Evolutionary conservation across 768 basidiomycete genomes (phyloP).

Genomic region (Lactarius quietus): DNA sequence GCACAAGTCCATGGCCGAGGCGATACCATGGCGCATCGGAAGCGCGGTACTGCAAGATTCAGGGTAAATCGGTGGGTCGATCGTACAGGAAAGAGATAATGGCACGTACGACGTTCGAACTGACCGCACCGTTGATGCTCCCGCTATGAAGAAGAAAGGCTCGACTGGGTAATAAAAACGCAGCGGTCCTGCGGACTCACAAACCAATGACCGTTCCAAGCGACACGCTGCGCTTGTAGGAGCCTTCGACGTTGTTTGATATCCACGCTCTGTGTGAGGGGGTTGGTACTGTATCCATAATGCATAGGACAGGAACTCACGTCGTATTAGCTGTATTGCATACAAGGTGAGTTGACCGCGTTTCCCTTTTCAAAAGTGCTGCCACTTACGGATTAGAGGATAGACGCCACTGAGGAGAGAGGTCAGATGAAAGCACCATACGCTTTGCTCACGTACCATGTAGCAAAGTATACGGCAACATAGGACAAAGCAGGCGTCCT

Average conservation of each 20-base stretch:
- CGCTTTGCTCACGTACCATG: conserved; percentile 46
- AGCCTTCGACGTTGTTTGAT: conserved; percentile 73
- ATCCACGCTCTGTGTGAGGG: conserved; percentile 43
- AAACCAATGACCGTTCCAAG: too few species aligned
- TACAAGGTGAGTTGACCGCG: neutral
- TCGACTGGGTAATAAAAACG: too few species aligned
- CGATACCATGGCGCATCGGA: too few species aligned
- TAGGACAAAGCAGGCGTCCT: too few species aligned
- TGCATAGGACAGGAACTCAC: conserved; percentile 33
- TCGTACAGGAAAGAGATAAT: conserved; percentile 71
- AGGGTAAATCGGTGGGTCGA: conserved; percentile 64
- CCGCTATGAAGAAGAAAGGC: too few species aligned
- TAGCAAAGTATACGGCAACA: too few species aligned
- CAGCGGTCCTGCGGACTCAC: too few species aligned
- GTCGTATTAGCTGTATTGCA: conserved; percentile 51
- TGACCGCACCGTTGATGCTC: too few species aligned
- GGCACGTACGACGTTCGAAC: too few species aligned
- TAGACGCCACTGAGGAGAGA: conserved; percentile 56
- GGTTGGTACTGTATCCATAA: neutral
- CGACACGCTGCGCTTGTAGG: too few species aligned
- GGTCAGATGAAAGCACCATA: conserved; percentile 7
- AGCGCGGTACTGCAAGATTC: conserved; percentile 26
- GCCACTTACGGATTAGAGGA: conserved; percentile 59
- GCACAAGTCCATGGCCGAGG: too few species aligned
- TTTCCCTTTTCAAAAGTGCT: neutral